A percentile compares a stretch with the other conserved stretches of the same genome.
phyloP scores from a whole-genome alignment of 805 yeast species.

The Teunomyces tritomae region DNA sequence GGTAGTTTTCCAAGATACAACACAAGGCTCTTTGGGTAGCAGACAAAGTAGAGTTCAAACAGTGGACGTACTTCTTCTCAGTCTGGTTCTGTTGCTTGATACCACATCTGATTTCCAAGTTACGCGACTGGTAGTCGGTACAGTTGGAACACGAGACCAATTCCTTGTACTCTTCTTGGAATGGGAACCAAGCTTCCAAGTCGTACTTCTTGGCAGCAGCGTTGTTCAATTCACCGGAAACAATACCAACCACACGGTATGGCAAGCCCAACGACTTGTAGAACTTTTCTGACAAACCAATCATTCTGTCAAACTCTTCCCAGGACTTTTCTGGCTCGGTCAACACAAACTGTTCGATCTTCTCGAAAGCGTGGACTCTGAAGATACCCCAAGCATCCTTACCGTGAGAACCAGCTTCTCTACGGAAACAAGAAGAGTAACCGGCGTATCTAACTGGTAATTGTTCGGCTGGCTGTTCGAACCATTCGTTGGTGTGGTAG shows the following conservation, averaged over 20 bases:
- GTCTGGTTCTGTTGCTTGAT: slow-evolving; percentile 91
- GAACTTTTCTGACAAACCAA: slow-evolving; percentile 84
- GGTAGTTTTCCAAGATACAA: slow-evolving; percentile 96
- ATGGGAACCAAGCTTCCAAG: slow-evolving; percentile 99
- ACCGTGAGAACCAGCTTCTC: slow-evolving; percentile 99
- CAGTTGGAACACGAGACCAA: slow-evolving; percentile 98
- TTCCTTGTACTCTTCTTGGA: slow-evolving; percentile 97
- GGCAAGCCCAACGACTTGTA: slow-evolving; percentile 90
- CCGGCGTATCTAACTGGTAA: slow-evolving; percentile 97
- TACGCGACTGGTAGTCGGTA: slow-evolving; percentile 98
- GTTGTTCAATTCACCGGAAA: slow-evolving; percentile 96
- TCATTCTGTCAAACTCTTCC: slow-evolving; percentile 97
- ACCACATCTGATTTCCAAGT: slow-evolving; percentile 98
- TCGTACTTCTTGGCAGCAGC: slow-evolving; percentile 99
- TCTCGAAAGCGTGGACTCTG: slow-evolving; percentile 98
- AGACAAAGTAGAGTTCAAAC: slow-evolving; percentile 94
- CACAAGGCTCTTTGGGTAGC: slow-evolving; percentile 98
- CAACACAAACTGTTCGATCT: slow-evolving; percentile 92
- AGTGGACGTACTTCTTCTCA: slow-evolving; percentile 97
- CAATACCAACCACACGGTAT: slow-evolving; percentile 96
- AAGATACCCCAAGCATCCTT: slow-evolving; percentile 99
- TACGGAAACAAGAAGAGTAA: slow-evolving; percentile 96
- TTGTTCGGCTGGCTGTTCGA: slow-evolving; percentile 95
- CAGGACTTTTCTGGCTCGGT: slow-evolving; percentile 98
- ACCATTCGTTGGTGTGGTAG: slow-evolving; percentile 97